Percentiles rank a stretch among this genome's conserved stretches.
phyloP scores from a whole-genome alignment of 2,329 filamentous ascomycete genomes.

The Penicillium sp. region DNA sequence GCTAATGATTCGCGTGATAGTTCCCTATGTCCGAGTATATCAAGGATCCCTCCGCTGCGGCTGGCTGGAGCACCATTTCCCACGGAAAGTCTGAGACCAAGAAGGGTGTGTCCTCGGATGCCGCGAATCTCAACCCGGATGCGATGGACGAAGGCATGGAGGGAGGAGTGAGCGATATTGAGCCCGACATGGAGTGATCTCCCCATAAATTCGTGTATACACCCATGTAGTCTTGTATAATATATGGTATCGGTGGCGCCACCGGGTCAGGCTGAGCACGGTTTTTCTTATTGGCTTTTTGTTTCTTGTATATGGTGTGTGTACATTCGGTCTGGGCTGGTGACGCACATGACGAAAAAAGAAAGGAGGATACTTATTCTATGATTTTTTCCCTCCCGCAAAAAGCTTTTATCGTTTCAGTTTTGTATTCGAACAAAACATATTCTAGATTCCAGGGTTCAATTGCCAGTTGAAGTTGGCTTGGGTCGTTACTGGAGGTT shows the following conservation, averaged over 20 bases:
- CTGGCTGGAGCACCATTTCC: constrained; percentile 63
- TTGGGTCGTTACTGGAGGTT: too few species aligned
- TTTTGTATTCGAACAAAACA: too few species aligned
- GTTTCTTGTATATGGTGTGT: constrained; percentile 1
- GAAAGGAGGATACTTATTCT: too few species aligned
- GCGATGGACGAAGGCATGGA: constrained; percentile 50
- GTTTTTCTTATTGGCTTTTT: not conserved
- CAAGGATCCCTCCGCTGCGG: constrained; percentile 57
- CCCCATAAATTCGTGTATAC: not conserved
- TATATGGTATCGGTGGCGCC: constrained; percentile 19
- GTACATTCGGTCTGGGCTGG: not conserved
- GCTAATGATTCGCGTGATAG: constrained; percentile 29
- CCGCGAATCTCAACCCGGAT: constrained; percentile 50
- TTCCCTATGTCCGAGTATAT: constrained; percentile 70
- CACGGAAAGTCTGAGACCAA: constrained; percentile 53
- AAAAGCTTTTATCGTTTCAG: too few species aligned
- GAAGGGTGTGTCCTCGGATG: constrained; percentile 41
- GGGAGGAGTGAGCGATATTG: constrained; percentile 39
- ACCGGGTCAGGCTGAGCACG: constrained; percentile 4
- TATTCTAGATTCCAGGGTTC: too few species aligned
- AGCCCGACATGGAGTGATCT: constrained; percentile 37
- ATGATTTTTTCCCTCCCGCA: too few species aligned
- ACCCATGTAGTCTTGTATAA: constrained; percentile 18
- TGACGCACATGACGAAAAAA: not conserved
- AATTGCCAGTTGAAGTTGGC: too few species aligned